These are phyloP conservation scores for Spathaspora girioi DNA, from an alignment of 805 yeast genomes.

Conservation along the genomic window DNA sequence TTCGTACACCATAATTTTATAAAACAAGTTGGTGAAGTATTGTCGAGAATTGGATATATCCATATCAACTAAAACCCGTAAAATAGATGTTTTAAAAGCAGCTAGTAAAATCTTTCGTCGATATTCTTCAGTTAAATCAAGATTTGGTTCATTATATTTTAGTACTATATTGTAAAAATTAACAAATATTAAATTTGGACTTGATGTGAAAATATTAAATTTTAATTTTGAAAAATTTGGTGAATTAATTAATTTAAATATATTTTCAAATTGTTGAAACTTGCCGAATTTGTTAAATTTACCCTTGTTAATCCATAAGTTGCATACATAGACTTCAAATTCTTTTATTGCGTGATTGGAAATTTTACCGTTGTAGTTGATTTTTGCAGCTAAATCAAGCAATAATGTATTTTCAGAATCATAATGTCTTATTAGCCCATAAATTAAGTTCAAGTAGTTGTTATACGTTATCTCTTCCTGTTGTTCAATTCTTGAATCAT, in stretches of 20 bases:
- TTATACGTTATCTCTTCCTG: neutral
- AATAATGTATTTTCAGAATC: neutral
- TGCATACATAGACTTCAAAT: constrained; percentile 10
- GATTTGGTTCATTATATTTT: neutral
- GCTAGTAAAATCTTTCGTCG: neutral
- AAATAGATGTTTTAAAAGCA: constrained; percentile 2
- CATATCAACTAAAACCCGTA: constrained; percentile 1
- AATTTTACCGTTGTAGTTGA: neutral
- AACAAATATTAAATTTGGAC: constrained; percentile 24
- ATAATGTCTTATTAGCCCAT: constrained; percentile 1
- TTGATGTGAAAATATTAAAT: constrained; percentile 16
- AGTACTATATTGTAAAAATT: constrained; percentile 17
- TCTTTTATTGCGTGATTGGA: constrained; percentile 1
- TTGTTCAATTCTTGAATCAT: neutral
- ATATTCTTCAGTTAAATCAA: neutral
- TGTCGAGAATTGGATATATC: neutral
- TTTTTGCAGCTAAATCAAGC: neutral
- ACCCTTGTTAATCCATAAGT: constrained; percentile 16
- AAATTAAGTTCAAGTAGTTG: constrained; percentile 1
- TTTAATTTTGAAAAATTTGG: constrained; percentile 8
- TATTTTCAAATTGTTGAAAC: constrained; percentile 18
- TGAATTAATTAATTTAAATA: constrained; percentile 8
- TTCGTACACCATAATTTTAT: constrained; percentile 2
- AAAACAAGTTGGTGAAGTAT: constrained; percentile 3
- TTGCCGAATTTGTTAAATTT: constrained; percentile 6